Evolutionary conservation across 176 grass and related monocot genomes (phyloP).

Genomic region (Triticum monococcum): DNA sequence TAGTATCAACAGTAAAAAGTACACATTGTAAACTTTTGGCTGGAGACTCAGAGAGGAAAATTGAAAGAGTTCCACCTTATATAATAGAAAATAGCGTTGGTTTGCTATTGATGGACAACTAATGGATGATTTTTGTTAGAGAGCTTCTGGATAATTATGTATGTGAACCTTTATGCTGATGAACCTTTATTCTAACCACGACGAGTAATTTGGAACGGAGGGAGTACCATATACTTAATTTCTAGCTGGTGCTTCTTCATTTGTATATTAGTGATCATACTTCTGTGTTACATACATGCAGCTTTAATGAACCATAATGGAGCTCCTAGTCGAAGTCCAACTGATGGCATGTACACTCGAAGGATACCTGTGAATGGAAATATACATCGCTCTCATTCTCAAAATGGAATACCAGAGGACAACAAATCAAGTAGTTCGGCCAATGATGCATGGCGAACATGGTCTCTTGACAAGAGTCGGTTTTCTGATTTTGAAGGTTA

Average conservation of each 20-base stretch:
- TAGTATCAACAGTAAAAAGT: background rate
- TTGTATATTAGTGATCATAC: background rate
- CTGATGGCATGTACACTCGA: constrained; percentile 22
- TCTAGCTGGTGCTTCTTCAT: background rate
- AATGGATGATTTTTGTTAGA: background rate
- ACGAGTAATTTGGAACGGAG: too few relatives aligned
- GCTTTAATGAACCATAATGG: constrained; percentile 21
- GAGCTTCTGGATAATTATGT: background rate
- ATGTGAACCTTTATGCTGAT: background rate
- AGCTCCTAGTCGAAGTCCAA: background rate
- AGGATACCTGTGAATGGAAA: constrained; percentile 14
- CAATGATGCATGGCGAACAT: constrained; percentile 58
- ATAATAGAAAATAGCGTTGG: background rate
- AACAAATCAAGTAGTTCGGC: constrained; percentile 32
- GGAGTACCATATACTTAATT: background rate
- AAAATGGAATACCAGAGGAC: constrained; percentile 40
- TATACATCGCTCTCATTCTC: constrained; percentile 34
- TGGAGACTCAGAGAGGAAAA: background rate
- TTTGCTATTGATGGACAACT: background rate
- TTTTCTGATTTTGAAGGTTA: constrained; percentile 68
- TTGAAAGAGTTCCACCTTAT: background rate
- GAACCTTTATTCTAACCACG: too few relatives aligned
- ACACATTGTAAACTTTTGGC: background rate
- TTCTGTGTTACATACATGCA: constrained; percentile 29
- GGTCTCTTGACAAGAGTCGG: constrained; percentile 39